Percentiles rank a stretch among this genome's conserved stretches.
phyloP scores from a whole-genome alignment of 805 yeast genomes.

The Isabelozyma gotoi region DNA sequence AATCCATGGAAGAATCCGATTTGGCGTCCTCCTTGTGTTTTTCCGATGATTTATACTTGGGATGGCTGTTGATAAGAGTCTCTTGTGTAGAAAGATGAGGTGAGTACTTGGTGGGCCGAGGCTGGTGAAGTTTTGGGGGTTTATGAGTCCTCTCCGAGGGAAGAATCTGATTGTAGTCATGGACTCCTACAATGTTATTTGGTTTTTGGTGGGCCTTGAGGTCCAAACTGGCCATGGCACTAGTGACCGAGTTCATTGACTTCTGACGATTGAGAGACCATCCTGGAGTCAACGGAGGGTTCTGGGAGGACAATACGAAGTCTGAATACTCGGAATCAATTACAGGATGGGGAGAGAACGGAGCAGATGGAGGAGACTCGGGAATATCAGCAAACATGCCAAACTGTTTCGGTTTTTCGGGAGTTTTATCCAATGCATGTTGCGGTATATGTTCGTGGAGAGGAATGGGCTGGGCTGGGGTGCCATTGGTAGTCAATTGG shows the following conservation, averaged over 20 bases:
- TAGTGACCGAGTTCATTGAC: slow-evolving; percentile 22
- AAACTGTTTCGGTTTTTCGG: slow-evolving; percentile 2
- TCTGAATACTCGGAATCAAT: slow-evolving; percentile 2
- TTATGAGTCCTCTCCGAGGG: slow-evolving; percentile 1
- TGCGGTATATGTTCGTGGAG: neutral
- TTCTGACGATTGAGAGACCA: slow-evolving; percentile 13
- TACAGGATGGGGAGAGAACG: slow-evolving; percentile 32
- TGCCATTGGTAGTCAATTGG: too few relatives aligned
- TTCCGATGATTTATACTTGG: neutral
- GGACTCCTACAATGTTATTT: neutral
- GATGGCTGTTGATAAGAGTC: neutral
- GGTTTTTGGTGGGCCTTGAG: slow-evolving; percentile 6
- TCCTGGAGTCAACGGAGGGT: slow-evolving; percentile 3
- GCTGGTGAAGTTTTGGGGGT: slow-evolving; percentile 1
- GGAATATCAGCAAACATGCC: slow-evolving; percentile 31
- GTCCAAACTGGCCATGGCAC: slow-evolving; percentile 31
- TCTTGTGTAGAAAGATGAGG: neutral
- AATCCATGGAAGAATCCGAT: slow-evolving; percentile 37
- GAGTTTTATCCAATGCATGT: neutral
- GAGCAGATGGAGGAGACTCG: slow-evolving; percentile 45
- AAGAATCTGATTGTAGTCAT: slow-evolving; percentile 2
- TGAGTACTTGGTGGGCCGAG: slow-evolving; percentile 1
- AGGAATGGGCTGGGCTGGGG: neutral
- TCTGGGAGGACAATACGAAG: neutral
- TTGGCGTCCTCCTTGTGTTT: slow-evolving; percentile 10